phyloP scores from a whole-genome alignment of 2,329 filamentous ascomycete species.

The Hypoxylon sp. region DNA sequence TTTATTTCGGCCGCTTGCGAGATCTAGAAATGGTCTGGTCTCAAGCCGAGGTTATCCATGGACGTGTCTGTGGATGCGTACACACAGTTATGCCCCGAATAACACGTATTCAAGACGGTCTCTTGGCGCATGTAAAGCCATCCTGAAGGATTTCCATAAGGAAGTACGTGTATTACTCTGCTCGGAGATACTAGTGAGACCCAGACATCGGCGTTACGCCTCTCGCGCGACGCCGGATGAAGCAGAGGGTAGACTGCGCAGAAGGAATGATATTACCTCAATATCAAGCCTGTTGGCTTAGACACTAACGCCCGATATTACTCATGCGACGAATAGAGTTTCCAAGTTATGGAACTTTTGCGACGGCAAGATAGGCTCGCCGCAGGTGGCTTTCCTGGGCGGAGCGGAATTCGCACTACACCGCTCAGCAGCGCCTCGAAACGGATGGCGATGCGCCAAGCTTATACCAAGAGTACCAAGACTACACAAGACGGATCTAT shows the following conservation, averaged over 20 bases:
- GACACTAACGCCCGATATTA: background rate
- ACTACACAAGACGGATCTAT: slow-evolving; percentile 37
- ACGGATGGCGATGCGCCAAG: slow-evolving; percentile 38
- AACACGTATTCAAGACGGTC: slow-evolving; percentile 26
- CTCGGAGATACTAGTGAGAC: slow-evolving; percentile 31
- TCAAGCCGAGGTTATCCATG: slow-evolving; percentile 9
- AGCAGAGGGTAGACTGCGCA: slow-evolving; percentile 9
- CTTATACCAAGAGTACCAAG: slow-evolving; percentile 44
- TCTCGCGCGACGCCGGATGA: slow-evolving; percentile 16
- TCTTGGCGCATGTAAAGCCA: slow-evolving; percentile 34
- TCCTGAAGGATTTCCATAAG: slow-evolving; percentile 25
- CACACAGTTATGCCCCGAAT: slow-evolving; percentile 5
- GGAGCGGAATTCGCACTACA: slow-evolving; percentile 35
- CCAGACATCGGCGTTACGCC: slow-evolving; percentile 20
- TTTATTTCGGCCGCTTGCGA: slow-evolving; percentile 13
- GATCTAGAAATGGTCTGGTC: background rate
- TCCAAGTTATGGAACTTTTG: slow-evolving; percentile 6
- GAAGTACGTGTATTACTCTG: slow-evolving; percentile 28
- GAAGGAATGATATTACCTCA: background rate
- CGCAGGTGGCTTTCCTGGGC: slow-evolving; percentile 38
- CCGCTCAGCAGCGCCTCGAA: slow-evolving; percentile 20
- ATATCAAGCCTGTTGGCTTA: background rate
- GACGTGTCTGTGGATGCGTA: background rate
- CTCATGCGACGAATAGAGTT: background rate
- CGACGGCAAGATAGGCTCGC: slow-evolving; percentile 31